Base-by-base conservation (phyloP, 192 early-diverging fungal species). In the Coemansia pectinata region DNA sequence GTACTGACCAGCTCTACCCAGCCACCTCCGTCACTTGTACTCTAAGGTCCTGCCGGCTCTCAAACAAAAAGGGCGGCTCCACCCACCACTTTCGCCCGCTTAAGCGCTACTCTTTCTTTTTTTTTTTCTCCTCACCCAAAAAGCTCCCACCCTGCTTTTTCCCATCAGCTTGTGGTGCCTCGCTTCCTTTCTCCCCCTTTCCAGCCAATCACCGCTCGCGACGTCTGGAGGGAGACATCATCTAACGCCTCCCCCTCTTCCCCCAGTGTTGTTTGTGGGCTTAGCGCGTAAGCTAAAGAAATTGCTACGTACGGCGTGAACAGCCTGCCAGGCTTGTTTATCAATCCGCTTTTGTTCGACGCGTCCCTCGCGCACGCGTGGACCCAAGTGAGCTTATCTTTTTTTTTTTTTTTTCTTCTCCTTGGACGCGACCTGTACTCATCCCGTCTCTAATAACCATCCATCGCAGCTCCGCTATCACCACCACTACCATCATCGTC, bases 131-230 rank as follows among this genome's bases (percentile, higher is more conserved):
- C 60, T 25, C 60, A 5, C 60, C 27, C 27, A 41, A 44, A 27
- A 40, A 47, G 42, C 42, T 63, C 62, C 62, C 62, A 63, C 63
- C 44, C 63, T 27, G 21, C 38, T 45, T 64, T 45, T 64, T 64
- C 63, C 52, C 52, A 55, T 55, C 52, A 11, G 27, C 52, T 47
- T 45, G 25, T 23, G 34, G 23, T 29, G 52, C 52, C 52, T 55
- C 52, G 52, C 34, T 10, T 34, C 50, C 23, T 27, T 14, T 14
- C 14, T 39, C 21, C 55, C 0, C 55, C 0, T 34, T 39, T 38
- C 25, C 62, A 70, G 69, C 69, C 69, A 70, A 70, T 63, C 69
- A 70, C 69, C 48, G 47, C 25, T 29, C 62, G 45, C 62, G 41
- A 64, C 39, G 55, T 55, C 52, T 55, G 52, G 21, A 55, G 12